Evolutionary conservation across 148 eudicot genomes (phyloP).

Genomic region (Cornus controversa): DNA sequence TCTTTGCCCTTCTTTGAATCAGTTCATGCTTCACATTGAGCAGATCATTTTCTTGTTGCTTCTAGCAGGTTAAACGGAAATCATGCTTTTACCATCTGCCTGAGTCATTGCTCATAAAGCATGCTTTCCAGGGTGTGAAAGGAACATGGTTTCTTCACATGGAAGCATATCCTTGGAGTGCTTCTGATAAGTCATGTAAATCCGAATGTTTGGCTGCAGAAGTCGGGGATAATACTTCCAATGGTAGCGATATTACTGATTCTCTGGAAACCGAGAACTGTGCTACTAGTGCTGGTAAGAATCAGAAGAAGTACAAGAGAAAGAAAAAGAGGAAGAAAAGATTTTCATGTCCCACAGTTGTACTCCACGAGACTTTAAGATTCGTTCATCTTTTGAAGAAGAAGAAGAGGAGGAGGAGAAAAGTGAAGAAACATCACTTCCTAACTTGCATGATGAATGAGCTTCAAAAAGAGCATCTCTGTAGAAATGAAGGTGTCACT

Average conservation of each 20-base stretch:
- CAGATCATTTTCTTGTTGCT: slow-evolving; percentile 1
- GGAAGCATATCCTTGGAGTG: slow-evolving; percentile 20
- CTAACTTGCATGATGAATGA: not conserved
- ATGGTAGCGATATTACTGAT: not conserved
- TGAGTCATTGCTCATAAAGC: slow-evolving; percentile 50
- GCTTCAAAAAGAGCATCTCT: slow-evolving; percentile 9
- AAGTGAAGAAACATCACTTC: slow-evolving; percentile 5
- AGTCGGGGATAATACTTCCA: slow-evolving; percentile 5
- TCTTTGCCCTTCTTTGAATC: not conserved
- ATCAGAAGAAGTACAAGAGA: slow-evolving; percentile 9
- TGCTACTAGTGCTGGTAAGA: slow-evolving; percentile 11
- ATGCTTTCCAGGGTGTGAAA: slow-evolving; percentile 36
- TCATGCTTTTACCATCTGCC: slow-evolving; percentile 51
- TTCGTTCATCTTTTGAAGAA: slow-evolving; percentile 6
- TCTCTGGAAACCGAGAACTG: not conserved
- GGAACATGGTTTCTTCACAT: slow-evolving; percentile 46
- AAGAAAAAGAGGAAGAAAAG: slow-evolving; percentile 24
- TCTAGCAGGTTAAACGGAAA: slow-evolving; percentile 52
- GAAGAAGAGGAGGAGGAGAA: slow-evolving; percentile 19
- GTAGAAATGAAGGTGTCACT: slow-evolving; percentile 11
- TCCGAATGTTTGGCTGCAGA: slow-evolving; percentile 13
- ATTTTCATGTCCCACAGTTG: slow-evolving; percentile 18
- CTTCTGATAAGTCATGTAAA: not conserved
- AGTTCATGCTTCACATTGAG: not conserved
- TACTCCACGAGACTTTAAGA: slow-evolving; percentile 10